These are phyloP conservation scores for Xylariaceae sp. DNA, from an alignment of 2,329 filamentous ascomycete species.

Conservation along the genomic window DNA sequence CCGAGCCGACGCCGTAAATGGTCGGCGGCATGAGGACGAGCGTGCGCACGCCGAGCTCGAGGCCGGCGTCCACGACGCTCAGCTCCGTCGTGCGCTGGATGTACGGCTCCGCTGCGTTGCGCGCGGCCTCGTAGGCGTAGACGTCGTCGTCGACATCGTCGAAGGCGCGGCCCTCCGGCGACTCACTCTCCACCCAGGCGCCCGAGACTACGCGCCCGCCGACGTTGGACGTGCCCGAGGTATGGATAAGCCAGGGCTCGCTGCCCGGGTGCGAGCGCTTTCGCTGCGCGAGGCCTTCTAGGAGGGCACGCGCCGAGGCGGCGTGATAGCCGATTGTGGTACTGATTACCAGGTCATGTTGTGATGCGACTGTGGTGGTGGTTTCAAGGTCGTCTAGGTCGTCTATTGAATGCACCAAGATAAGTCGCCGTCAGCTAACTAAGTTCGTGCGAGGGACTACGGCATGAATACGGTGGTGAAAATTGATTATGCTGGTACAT, in stretches of 20 bases:
- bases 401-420: not conserved
- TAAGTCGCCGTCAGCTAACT: not conserved
- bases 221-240: constrained; percentile 53
- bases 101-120: constrained; percentile 48
- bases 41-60: constrained; percentile 50
- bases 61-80: constrained; percentile 48
- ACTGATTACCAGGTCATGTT: constrained; percentile 50
- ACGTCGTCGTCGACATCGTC: constrained; percentile 52
- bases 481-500: not conserved
- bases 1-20: constrained; percentile 55
- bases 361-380: constrained; percentile 25
- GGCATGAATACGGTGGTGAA: not conserved
- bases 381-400: constrained; percentile 36
- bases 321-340: constrained; percentile 49
- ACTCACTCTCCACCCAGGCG: constrained; percentile 21
- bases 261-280: constrained; percentile 38
- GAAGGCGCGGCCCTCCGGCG: constrained; percentile 37
- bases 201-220: constrained; percentile 49
- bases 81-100: constrained; percentile 54
- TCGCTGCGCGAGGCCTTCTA: constrained; percentile 50
- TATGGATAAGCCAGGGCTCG: constrained; percentile 50
- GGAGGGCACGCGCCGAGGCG: constrained; percentile 47
- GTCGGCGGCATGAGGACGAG: constrained; percentile 54
- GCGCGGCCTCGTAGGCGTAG: constrained; percentile 48
- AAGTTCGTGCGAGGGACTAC: not conserved